A percentile compares a stretch with the other conserved stretches of the same genome.
Evolutionary conservation across 129 eudicot genomes (phyloP).

Genomic region (Oenanthe sinensis): DNA sequence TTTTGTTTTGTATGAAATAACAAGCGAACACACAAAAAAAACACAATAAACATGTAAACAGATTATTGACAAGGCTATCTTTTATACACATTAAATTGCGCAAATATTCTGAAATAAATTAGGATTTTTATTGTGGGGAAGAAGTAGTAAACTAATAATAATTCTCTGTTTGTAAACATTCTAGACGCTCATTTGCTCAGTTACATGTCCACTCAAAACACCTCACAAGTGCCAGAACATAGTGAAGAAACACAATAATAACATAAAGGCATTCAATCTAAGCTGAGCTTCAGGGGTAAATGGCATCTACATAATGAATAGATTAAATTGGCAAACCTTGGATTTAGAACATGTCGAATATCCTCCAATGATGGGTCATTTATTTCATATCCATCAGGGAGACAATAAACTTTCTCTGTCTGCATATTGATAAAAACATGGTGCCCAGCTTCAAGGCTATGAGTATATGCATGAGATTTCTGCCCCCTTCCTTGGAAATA

Average conservation of each 20-base stretch:
- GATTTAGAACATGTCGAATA: conserved; percentile 84
- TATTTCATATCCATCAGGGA: conserved; percentile 96
- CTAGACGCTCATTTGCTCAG: neutral
- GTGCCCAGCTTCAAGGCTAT: conserved; percentile 97
- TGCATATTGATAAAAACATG: conserved; percentile 91
- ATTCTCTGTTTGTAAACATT: neutral
- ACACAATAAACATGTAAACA: neutral
- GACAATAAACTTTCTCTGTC: conserved; percentile 92
- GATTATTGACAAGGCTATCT: neutral
- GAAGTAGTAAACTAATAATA: neutral
- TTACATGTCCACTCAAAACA: neutral
- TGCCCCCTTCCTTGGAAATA: conserved; percentile 96
- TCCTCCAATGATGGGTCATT: conserved; percentile 91
- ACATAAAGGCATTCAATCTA: neutral
- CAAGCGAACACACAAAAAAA: neutral
- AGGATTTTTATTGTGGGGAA: neutral
- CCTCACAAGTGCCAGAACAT: neutral
- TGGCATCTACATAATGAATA: neutral
- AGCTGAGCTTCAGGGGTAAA: neutral
- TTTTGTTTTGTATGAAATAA: neutral
- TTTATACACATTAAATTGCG: neutral
- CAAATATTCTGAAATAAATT: neutral
- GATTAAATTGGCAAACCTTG: conserved; percentile 40
- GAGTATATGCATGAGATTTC: conserved; percentile 94
- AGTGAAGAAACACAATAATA: neutral